phyloP scores from a whole-genome alignment of 106 monocot species.

The Dendrobium officinale region DNA sequence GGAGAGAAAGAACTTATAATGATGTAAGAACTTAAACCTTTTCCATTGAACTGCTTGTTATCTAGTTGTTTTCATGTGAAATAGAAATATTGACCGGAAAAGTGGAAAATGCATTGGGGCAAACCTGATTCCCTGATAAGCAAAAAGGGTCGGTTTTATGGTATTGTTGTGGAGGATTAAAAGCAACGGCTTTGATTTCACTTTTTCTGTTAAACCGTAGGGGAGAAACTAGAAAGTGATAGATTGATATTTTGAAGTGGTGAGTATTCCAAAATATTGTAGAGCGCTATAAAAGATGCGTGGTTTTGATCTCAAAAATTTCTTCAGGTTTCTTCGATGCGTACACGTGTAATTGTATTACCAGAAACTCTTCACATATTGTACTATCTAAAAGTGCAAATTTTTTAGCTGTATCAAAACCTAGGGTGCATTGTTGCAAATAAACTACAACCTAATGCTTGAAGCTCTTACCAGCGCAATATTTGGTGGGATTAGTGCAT shows the following conservation, averaged over 20 bases:
- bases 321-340: background rate
- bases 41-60: background rate
- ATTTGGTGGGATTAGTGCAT: background rate
- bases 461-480: background rate
- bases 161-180: background rate
- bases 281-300: background rate
- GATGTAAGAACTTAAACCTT: conserved; percentile 1
- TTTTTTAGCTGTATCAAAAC: background rate
- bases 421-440: background rate
- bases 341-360: background rate
- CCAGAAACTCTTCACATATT: background rate
- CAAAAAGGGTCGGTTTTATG: background rate
- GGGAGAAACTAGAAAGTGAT: background rate
- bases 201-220: background rate
- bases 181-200: background rate
- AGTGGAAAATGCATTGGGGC: background rate
- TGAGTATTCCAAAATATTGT: background rate
- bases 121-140: background rate
- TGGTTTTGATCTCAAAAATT: background rate
- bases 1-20: background rate
- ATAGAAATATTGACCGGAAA: background rate
- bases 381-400: background rate
- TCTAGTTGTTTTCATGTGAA: background rate
- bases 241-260: background rate
- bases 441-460: background rate